Evolutionary conservation across 768 basidiomycete species (phyloP).

Genomic region (Xerocomus brunneocitrinus): DNA sequence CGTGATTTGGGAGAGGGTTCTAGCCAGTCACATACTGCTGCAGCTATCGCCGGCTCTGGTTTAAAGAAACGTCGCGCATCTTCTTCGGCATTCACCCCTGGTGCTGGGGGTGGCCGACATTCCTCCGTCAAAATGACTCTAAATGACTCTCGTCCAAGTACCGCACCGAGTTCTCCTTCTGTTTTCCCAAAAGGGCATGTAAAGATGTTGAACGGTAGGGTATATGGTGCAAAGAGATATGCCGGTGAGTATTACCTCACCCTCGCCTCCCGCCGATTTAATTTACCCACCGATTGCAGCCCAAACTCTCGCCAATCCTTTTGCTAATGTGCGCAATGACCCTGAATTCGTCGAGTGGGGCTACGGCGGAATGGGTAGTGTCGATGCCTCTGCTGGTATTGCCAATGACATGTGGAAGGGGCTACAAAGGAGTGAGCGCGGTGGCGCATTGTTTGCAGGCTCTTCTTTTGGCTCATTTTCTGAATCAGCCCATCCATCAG

Average conservation of each 20-base stretch:
- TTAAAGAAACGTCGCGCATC: conserved; percentile 18
- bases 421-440: conserved; percentile 24
- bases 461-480: conserved; percentile 6
- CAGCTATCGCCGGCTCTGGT: background rate
- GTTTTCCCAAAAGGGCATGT: conserved; percentile 32
- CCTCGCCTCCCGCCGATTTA: background rate
- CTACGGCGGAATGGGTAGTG: conserved; percentile 78
- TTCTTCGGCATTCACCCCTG: conserved; percentile 19
- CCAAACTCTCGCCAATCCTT: conserved; percentile 47
- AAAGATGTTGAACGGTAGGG: conserved; percentile 80
- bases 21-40: background rate
- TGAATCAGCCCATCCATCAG: conserved; percentile 11
- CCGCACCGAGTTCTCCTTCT: conserved; percentile 4
- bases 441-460: conserved; percentile 19
- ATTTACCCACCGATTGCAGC: conserved; percentile 2
- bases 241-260: conserved; percentile 14
- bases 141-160: conserved; percentile 4
- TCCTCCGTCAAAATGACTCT: conserved; percentile 4
- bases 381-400: conserved; percentile 25
- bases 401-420: conserved; percentile 29
- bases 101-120: conserved; percentile 32
- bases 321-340: conserved; percentile 57
- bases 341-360: conserved; percentile 94
- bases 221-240: conserved; percentile 57
- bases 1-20: conserved; percentile 5